Percentiles rank a stretch among this genome's conserved stretches.
These are phyloP conservation scores for Olyra latifolia DNA, from an alignment of 176 grass and related monocot genomes.

Conservation along the genomic window DNA sequence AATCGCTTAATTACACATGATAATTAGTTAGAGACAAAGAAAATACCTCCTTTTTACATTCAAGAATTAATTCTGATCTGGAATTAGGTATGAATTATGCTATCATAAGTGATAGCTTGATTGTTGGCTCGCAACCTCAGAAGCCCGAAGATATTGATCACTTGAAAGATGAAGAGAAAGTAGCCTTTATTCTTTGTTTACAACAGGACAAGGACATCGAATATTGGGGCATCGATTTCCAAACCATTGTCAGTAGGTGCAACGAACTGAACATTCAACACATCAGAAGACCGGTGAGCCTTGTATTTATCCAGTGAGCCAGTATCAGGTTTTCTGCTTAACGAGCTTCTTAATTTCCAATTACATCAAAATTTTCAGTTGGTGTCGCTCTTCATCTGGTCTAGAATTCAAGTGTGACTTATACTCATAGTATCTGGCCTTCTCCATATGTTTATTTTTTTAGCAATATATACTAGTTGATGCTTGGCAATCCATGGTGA, in stretches of 20 bases:
- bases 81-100: constrained; percentile 84
- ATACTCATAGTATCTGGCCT: background rate
- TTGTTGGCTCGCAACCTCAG: constrained; percentile 94
- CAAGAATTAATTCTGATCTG: constrained; percentile 1
- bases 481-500: background rate
- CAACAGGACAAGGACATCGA: constrained; percentile 90
- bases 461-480: background rate
- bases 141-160: constrained; percentile 80
- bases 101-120: constrained; percentile 76
- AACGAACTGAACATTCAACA: constrained; percentile 70
- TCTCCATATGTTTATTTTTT: background rate
- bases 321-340: background rate
- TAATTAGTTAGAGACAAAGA: background rate
- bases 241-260: constrained; percentile 63
- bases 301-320: background rate
- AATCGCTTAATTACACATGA: background rate
- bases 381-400: background rate
- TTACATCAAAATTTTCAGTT: background rate
- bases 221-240: constrained; percentile 87
- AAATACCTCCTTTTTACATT: background rate
- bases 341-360: background rate
- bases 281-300: constrained; percentile 76
- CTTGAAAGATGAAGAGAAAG: constrained; percentile 74
- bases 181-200: constrained; percentile 81
- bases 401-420: background rate